phyloP scores from a whole-genome alignment of 129 eudicot genomes.

The Smallanthus sonchifolius region DNA sequence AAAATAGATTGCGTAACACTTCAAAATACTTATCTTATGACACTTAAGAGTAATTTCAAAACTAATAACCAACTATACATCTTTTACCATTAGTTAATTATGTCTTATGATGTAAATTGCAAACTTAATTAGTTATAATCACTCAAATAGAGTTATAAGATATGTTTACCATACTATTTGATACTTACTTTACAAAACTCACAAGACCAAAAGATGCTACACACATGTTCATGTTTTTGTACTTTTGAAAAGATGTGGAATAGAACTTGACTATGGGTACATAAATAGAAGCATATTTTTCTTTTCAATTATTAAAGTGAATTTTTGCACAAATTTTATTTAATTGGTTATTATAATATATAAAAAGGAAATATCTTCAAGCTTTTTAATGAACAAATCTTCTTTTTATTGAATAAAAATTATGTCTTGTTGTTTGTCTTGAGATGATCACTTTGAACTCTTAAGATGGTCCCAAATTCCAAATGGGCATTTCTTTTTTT shows the following conservation, averaged over 20 bases:
- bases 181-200: neutral
- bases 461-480: slow-evolving; percentile 37
- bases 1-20: too few relatives aligned
- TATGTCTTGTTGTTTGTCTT: slow-evolving; percentile 25
- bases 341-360: slow-evolving; percentile 12
- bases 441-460: slow-evolving; percentile 30
- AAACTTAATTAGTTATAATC: neutral
- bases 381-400: slow-evolving; percentile 19
- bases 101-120: neutral
- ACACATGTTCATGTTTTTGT: slow-evolving; percentile 16
- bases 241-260: slow-evolving; percentile 31
- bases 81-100: neutral
- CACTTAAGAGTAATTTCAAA: too few relatives aligned
- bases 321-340: slow-evolving; percentile 16
- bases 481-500: slow-evolving; percentile 21
- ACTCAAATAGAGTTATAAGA: neutral
- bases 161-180: neutral
- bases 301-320: slow-evolving; percentile 29
- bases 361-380: slow-evolving; percentile 18
- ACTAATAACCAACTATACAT: too few relatives aligned
- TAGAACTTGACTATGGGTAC: slow-evolving; percentile 27
- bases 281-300: slow-evolving; percentile 20
- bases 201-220: slow-evolving; percentile 21
- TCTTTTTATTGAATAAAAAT: slow-evolving; percentile 16
- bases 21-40: too few relatives aligned